phyloP scores from a whole-genome alignment of 495 filamentous ascomycete species.

The Lichenothelia convexa region DNA sequence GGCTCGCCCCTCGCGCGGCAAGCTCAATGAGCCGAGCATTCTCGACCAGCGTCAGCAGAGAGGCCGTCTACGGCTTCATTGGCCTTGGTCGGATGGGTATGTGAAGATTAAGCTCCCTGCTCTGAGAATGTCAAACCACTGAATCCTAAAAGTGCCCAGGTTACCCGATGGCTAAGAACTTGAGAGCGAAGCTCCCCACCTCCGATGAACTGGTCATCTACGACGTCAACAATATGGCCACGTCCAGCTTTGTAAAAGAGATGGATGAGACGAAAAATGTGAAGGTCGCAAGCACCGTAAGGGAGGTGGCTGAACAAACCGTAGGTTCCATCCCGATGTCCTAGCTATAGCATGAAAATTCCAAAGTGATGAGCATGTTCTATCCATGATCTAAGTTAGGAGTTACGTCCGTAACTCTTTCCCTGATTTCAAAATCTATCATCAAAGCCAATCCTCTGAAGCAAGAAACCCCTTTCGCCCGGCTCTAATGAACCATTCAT shows the following conservation, averaged over 20 bases:
- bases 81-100: slow-evolving; percentile 25
- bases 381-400: slow-evolving; percentile 24
- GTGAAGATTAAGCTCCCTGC: neutral
- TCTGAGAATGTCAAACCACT: neutral
- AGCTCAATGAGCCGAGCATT: slow-evolving; percentile 9
- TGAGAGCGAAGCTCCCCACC: slow-evolving; percentile 19
- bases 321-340: slow-evolving; percentile 15
- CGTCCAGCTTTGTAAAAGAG: slow-evolving; percentile 14
- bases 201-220: slow-evolving; percentile 22
- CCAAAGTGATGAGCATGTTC: slow-evolving; percentile 16
- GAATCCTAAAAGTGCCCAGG: slow-evolving; percentile 13
- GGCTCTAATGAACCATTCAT: too few species aligned
- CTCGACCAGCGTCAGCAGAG: slow-evolving; percentile 5
- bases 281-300: slow-evolving; percentile 12
- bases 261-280: slow-evolving; percentile 17
- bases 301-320: slow-evolving; percentile 22
- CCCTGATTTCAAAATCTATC: slow-evolving; percentile 13
- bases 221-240: slow-evolving; percentile 24
- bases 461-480: too few species aligned
- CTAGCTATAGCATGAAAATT: neutral
- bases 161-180: slow-evolving; percentile 33
- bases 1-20: too few species aligned
- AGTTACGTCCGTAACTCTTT: slow-evolving; percentile 9
- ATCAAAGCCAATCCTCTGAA: slow-evolving; percentile 22
- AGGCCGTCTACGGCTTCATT: slow-evolving; percentile 24